phyloP scores from a whole-genome alignment of 495 filamentous ascomycete species.

The Neurospora tetrasperma region DNA sequence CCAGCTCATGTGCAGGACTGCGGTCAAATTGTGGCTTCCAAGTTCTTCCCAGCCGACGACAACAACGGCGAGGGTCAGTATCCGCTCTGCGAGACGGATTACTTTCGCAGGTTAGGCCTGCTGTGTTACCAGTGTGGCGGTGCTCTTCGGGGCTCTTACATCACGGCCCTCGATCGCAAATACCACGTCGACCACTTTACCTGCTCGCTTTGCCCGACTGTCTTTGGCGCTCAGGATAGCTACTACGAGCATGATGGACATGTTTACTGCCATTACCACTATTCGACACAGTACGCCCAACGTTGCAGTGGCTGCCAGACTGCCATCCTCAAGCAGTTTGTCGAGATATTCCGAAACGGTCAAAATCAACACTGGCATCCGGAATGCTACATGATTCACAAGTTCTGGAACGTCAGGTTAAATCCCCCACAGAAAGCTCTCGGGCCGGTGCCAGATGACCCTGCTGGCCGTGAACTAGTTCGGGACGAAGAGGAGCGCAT shows the following conservation, averaged over 20 bases:
- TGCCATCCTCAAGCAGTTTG: conserved; percentile 98
- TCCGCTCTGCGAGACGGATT: conserved; percentile 95
- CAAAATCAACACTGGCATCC: conserved; percentile 99
- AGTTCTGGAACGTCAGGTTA: conserved; percentile 98
- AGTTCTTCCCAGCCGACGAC: conserved; percentile 95
- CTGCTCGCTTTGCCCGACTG: conserved; percentile 91
- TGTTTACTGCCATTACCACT: conserved; percentile 98
- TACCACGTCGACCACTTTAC: conserved; percentile 99
- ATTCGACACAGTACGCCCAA: conserved; percentile 95
- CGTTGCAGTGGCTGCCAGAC: conserved; percentile 94
- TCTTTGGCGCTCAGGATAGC: conserved; percentile 95
- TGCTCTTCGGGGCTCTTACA: conserved; percentile 93
- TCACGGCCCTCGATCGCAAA: conserved; percentile 93
- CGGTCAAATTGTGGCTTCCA: conserved; percentile 89
- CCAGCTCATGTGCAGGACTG: conserved; percentile 60
- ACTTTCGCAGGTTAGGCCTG: conserved; percentile 85
- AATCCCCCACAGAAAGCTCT: conserved; percentile 34
- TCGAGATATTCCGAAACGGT: conserved; percentile 95
- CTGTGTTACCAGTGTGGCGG: conserved; percentile 88
- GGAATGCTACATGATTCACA: conserved; percentile 99
- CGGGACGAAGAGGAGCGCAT: conserved; percentile 83
- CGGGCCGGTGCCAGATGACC: conserved; percentile 52
- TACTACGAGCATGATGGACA: conserved; percentile 97
- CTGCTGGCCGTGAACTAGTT: conserved; percentile 63
- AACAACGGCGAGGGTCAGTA: conserved; percentile 79